A percentile compares a stretch with the other conserved stretches of the same genome.
Evolutionary conservation across 1,139 yeast species (phyloP).

Genomic region (Nakaseomyces nivariensis): DNA sequence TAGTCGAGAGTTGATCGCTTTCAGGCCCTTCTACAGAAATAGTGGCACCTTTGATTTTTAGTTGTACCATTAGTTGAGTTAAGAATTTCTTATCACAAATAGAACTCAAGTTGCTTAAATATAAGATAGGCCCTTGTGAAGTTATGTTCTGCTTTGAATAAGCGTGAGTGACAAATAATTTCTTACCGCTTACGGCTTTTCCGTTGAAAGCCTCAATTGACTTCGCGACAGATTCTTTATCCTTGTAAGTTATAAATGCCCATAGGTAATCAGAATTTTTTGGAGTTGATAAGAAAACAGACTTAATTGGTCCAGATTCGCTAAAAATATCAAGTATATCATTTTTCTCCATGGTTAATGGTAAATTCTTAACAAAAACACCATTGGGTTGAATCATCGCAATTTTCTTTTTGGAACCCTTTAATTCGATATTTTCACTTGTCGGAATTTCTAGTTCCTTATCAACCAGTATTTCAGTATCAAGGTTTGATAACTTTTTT

Average conservation of each 20-base stretch:
- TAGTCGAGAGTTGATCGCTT: conserved; percentile 11
- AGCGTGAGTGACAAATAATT: conserved; percentile 29
- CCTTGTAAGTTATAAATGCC: conserved; percentile 38
- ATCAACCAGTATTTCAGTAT: conserved; percentile 18
- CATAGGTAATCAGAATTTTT: conserved; percentile 33
- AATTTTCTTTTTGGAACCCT: not conserved
- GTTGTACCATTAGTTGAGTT: conserved; percentile 6
- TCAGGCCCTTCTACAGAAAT: conserved; percentile 5
- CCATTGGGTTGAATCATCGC: conserved; percentile 25
- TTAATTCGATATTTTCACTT: conserved; percentile 10
- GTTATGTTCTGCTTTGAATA: conserved; percentile 10
- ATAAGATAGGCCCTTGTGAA: conserved; percentile 12
- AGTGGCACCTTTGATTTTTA: conserved; percentile 11
- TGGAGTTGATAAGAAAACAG: conserved; percentile 34
- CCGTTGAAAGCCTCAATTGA: conserved; percentile 28
- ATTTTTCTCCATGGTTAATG: conserved; percentile 31
- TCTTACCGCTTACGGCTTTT: conserved; percentile 21
- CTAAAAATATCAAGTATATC: conserved; percentile 32
- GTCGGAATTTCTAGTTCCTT: conserved; percentile 14
- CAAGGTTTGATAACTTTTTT: conserved; percentile 18
- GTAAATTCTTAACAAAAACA: conserved; percentile 38
- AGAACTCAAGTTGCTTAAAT: conserved; percentile 21
- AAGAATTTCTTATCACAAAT: conserved; percentile 14
- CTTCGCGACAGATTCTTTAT: conserved; percentile 23
- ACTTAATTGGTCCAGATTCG: conserved; percentile 35